These are phyloP conservation scores for Syzygium grande DNA, from an alignment of 345 rosid genomes.

Conservation along the genomic window DNA sequence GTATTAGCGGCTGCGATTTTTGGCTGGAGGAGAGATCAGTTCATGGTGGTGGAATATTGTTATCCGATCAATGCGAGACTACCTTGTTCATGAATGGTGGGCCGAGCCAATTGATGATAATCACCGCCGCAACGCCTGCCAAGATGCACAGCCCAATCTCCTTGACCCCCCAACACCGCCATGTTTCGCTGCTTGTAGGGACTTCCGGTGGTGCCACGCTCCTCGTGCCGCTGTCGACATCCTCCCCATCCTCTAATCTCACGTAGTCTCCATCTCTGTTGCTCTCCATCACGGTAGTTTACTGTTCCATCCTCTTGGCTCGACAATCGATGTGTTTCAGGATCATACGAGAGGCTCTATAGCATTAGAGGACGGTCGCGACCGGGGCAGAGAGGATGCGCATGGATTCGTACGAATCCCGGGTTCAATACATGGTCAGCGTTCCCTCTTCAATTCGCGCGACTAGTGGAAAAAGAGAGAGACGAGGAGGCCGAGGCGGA, in stretches of 20 bases:
- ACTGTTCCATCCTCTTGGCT: background rate
- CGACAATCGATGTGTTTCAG: background rate
- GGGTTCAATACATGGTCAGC: background rate
- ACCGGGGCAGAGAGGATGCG: background rate
- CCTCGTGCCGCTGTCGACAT: background rate
- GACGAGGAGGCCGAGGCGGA: background rate
- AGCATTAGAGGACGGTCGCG: background rate
- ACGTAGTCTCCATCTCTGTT: background rate
- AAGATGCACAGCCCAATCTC: slow-evolving; percentile 1
- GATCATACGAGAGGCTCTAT: background rate
- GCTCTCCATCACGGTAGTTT: background rate
- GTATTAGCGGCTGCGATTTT: accelerated
- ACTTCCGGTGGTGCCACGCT: background rate
- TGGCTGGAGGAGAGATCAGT: background rate
- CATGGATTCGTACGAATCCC: background rate
- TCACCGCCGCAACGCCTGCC: background rate
- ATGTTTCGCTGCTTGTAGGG: background rate
- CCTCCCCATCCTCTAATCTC: background rate
- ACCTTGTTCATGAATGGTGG: slow-evolving; percentile 12
- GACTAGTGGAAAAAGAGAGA: background rate
- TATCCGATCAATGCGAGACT: background rate
- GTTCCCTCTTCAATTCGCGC: background rate
- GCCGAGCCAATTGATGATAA: slow-evolving; percentile 7
- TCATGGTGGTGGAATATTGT: background rate
- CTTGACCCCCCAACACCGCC: background rate